These are phyloP conservation scores for Lentinula lateritia DNA, from an alignment of 768 basidiomycete species.

Conservation along the genomic window DNA sequence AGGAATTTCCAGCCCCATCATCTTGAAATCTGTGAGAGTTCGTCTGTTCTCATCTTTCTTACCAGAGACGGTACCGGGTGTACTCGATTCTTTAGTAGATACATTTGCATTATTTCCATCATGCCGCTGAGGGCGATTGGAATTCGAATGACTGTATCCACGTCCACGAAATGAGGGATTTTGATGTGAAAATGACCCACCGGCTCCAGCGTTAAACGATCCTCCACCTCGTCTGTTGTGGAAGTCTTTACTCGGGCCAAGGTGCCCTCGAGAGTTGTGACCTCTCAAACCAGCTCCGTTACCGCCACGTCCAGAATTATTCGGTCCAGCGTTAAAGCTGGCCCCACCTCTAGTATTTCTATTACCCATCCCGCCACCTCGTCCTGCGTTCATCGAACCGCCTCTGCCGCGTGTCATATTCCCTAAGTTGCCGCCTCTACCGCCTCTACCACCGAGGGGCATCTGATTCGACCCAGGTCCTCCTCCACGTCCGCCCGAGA, in stretches of 20 bases:
- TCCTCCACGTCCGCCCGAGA: conserved; percentile 19
- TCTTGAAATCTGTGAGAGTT: conserved; percentile 97
- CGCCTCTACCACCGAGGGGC: conserved; percentile 17
- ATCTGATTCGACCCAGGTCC: conserved; percentile 24
- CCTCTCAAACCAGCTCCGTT: conserved; percentile 49
- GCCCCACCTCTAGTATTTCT: conserved; percentile 37
- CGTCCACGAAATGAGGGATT: conserved; percentile 53
- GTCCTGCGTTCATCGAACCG: conserved; percentile 36
- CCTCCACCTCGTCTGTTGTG: conserved; percentile 63
- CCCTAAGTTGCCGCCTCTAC: conserved; percentile 29
- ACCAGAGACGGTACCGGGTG: conserved; percentile 43
- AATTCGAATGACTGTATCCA: conserved; percentile 48
- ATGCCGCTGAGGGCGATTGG: conserved; percentile 30
- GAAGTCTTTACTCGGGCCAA: conserved; percentile 56
- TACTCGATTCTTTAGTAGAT: conserved; percentile 15
- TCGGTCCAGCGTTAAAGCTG: conserved; percentile 33
- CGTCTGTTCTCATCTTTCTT: conserved; percentile 87
- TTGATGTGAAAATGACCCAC: conserved; percentile 34
- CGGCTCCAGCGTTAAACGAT: conserved; percentile 49
- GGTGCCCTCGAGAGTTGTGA: conserved; percentile 62
- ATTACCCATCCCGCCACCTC: conserved; percentile 48
- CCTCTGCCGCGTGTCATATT: conserved; percentile 42
- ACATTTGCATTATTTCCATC: conserved; percentile 29
- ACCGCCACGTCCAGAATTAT: conserved; percentile 35
- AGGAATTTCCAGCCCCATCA: conserved; percentile 82